Evolutionary conservation across 2,329 filamentous ascomycete species (phyloP), one percentile per base, ranked within the genome.

Genomic region (Triangularia setosa): DNA sequence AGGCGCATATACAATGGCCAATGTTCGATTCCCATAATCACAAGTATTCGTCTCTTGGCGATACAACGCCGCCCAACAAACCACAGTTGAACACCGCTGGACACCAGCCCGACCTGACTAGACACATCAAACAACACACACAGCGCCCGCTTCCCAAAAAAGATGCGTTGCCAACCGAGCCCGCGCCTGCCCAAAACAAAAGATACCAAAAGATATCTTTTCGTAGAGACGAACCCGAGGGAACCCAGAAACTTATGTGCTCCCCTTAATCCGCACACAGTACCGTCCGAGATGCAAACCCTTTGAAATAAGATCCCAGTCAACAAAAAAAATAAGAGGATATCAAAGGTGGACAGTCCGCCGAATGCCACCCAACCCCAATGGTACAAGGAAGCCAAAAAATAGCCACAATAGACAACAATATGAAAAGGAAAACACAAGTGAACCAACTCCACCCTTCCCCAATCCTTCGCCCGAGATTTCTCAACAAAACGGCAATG

Each of bases 371-470:
- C 61, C 64, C 16, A 44, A 65, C 64, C 61, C 68, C 68, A 70
- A 67, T 33, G 65, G 66, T 69, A 71, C 68, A 74, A 65, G 64
- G 68, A 71, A 72, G 65, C 62, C 65, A 59, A 24, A 59, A 59
- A n/a, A 59, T 44, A 59, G 30, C 35, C 57, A 59, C 18, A 69
- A 69, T 56, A 56, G n/a, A 24, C 58, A 63, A 65, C 21, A 58
- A 58, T 40, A 64, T 18, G 62, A 33, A 60, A 40, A 12, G n/a
- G 35, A 64, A 64, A 61, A 63, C 54, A 59, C 24, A 62, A 67
- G 16, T 64, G 55, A 72, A 75, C 75, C 74, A 77, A 78, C 76
- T 76, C 76, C 76, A 68, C 66, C 72, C 73, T 70, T 65, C 68
- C 58, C 68, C 67, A 64, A 66, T 63, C 67, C 68, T 64, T 60